Base-by-base conservation (phyloP, 306 rosid species). In the Leucaena leucocephala region DNA sequence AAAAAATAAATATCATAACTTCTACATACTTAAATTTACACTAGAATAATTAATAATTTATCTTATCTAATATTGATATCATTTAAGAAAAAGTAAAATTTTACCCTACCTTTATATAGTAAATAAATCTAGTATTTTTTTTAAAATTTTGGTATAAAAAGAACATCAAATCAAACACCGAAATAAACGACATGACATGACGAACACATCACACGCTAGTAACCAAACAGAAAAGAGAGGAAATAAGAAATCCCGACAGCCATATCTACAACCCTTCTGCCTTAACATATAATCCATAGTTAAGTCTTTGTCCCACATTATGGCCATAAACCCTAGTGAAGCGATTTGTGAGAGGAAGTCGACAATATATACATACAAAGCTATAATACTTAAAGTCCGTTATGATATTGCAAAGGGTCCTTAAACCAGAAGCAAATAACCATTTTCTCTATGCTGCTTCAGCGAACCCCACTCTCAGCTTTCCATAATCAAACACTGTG, bases 401-500 rank as follows among this genome's bases (percentile, higher is more conserved):
- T 77, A 57, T 45, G 76, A 73, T 27, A 27, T 27, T 35, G 79
- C 12, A 36, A 12, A 59, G 19, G 22, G 9, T 65, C 72, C 36
- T 67, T 72, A 82, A 75, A 58, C 58, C 80, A 75, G 19, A 34
- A 42, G 45, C 43, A 16, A 55, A 76, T 39, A 48, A 39, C 7
- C 27, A 71, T 54, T 38, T 38, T 64, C 76, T 78, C 83, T 84
- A 94, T 48, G 90, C 98, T 68, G 98, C 97, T 65, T 89, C 76
- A 4, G 98, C 97, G 82, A 94, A 94, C 57, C 98, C 98, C 7
- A 94, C 91, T 80, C 94, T 91, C 78, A 21, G 49, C 0, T 87
- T 84, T 27, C 98, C 97, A 61, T 36, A 90, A 82, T 94, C 98
- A 75, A 94, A 94, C 75, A 91, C 87, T 0, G 98, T 94, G 78